Percentiles rank a stretch among this genome's conserved stretches.
phyloP scores from a whole-genome alignment of 495 filamentous ascomycete genomes.

The Amniculicola lignicola region DNA sequence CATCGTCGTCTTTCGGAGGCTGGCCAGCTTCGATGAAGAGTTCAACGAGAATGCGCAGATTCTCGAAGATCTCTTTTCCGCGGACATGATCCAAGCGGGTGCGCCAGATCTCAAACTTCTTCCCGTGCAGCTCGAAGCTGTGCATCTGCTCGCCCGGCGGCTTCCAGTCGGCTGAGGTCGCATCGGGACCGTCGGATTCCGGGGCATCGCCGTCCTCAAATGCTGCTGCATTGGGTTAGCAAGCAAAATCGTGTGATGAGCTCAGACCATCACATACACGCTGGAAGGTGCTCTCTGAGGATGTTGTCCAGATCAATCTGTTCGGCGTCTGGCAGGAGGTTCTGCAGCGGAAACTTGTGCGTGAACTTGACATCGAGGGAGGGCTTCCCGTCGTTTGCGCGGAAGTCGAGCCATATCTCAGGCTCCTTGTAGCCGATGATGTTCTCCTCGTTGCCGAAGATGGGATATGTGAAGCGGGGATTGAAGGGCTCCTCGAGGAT shows the following conservation, averaged over 20 bases:
- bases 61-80: slow-evolving; percentile 64
- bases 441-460: slow-evolving; percentile 85
- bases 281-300: slow-evolving; percentile 63
- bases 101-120: slow-evolving; percentile 61
- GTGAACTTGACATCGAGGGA: slow-evolving; percentile 67
- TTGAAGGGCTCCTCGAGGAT: slow-evolving; percentile 56
- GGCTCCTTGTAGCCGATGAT: slow-evolving; percentile 88
- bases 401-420: slow-evolving; percentile 71
- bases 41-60: slow-evolving; percentile 77
- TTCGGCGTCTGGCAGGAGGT: slow-evolving; percentile 56
- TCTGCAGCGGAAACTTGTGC: slow-evolving; percentile 57
- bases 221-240: slow-evolving; percentile 5
- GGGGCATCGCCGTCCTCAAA: slow-evolving; percentile 8
- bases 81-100: slow-evolving; percentile 55
- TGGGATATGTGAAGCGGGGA: slow-evolving; percentile 82
- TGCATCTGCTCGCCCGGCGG: slow-evolving; percentile 58
- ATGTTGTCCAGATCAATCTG: slow-evolving; percentile 64
- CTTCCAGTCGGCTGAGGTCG: slow-evolving; percentile 42
- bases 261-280: not conserved
- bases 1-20: slow-evolving; percentile 66
- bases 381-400: slow-evolving; percentile 76
- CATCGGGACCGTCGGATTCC: slow-evolving; percentile 3
- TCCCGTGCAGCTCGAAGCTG: slow-evolving; percentile 50
- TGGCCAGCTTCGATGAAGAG: slow-evolving; percentile 90
- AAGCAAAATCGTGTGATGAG: not conserved